phyloP scores from a whole-genome alignment of 805 yeast species.

The Candida ulmi region DNA sequence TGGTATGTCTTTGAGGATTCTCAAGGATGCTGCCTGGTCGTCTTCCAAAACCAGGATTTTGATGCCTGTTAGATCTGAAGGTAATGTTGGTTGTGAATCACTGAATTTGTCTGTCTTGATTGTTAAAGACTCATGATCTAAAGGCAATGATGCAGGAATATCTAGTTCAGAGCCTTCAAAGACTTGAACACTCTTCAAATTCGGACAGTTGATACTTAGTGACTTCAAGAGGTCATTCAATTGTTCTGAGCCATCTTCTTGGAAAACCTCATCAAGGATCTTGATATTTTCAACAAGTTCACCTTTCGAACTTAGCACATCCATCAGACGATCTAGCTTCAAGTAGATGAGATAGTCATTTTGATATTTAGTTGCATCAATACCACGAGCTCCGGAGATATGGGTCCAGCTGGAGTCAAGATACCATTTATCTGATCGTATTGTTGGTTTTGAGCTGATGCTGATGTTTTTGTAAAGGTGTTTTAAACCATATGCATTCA shows the following conservation, averaged over 20 bases:
- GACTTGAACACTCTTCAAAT: not conserved
- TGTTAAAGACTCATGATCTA: not conserved
- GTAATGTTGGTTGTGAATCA: not conserved
- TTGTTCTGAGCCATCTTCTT: conserved; percentile 18
- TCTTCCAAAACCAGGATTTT: conserved; percentile 27
- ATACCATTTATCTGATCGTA: conserved; percentile 25
- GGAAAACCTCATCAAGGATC: conserved; percentile 27
- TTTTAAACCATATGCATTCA: conserved; percentile 26
- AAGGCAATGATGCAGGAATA: too few species aligned
- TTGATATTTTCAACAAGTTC: conserved; percentile 28
- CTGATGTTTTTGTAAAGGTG: conserved; percentile 33
- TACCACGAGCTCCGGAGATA: conserved; percentile 31
- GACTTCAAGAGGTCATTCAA: conserved; percentile 19
- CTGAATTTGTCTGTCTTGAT: not conserved
- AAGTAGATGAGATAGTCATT: conserved; percentile 31
- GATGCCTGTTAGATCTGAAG: conserved; percentile 7
- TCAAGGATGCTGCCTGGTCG: conserved; percentile 30
- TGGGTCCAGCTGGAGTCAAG: conserved; percentile 32
- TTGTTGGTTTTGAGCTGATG: conserved; percentile 29
- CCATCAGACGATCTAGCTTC: conserved; percentile 36
- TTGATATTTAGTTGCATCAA: conserved; percentile 28
- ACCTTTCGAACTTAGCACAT: conserved; percentile 29
- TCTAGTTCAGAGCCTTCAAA: too few species aligned
- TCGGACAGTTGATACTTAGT: conserved; percentile 18
- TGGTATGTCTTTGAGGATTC: conserved; percentile 27